A percentile compares a stretch with the other conserved stretches of the same genome.
Conservation (phyloP, 345 rosid genomes). For the Arabidopsis thaliana region DNA sequence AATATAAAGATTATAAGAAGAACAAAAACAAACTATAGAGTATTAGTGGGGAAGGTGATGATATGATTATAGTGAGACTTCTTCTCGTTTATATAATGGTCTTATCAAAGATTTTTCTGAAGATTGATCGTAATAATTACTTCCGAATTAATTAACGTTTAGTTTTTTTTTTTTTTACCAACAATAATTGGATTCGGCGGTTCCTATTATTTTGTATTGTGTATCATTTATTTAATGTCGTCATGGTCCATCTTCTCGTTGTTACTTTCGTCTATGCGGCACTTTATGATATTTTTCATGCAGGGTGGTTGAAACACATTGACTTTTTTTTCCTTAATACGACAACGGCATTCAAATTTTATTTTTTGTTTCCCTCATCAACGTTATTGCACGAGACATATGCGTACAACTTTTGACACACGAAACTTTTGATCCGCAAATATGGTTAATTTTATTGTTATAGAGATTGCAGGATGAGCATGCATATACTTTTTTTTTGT, state of each 20-base stretch:
- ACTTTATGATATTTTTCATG: conserved; percentile 39
- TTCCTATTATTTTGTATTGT: conserved; percentile 21
- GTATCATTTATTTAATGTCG: neutral
- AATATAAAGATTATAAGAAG: conserved; percentile 11
- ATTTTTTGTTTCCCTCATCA: conserved; percentile 29
- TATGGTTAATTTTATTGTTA: neutral
- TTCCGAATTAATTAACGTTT: conserved; percentile 13
- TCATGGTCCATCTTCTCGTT: conserved; percentile 30
- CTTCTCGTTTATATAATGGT: conserved; percentile 42
- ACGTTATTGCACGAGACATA: conserved; percentile 39
- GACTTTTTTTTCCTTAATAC: conserved; percentile 14
- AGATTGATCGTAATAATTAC: conserved; percentile 12
- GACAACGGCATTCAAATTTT: conserved; percentile 33
- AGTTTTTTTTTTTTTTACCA: neutral
- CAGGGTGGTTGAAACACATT: conserved; percentile 41
- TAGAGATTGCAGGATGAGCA: neutral
- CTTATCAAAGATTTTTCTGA: neutral
- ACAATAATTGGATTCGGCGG: conserved; percentile 36
- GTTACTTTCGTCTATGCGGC: conserved; percentile 21
- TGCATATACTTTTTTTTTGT: neutral
- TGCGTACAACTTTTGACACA: conserved; percentile 22
- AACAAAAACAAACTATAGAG: neutral
- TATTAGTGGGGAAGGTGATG: conserved; percentile 36
- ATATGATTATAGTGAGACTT: conserved; percentile 31
- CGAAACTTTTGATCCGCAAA: conserved; percentile 26